A percentile compares a stretch with the other conserved stretches of the same genome.
phyloP scores from a whole-genome alignment of 2,329 filamentous ascomycete species.

The Ophiostoma himal-ulmi region DNA sequence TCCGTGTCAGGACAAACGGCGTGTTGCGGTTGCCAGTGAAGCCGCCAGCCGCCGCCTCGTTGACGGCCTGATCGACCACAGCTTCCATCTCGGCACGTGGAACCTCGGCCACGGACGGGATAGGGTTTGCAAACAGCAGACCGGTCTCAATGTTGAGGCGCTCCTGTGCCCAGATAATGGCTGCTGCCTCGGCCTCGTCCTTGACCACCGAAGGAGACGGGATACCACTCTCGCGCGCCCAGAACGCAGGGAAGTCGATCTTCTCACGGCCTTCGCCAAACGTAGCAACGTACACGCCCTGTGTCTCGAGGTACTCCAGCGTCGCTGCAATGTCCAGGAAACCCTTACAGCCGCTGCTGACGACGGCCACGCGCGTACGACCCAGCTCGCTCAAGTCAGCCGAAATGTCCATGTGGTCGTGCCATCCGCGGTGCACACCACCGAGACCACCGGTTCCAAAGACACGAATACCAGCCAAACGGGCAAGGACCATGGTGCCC shows the following conservation, averaged over 20 bases:
- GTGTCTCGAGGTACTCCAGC: constrained; percentile 67
- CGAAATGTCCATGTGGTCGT: constrained; percentile 85
- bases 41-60: constrained; percentile 58
- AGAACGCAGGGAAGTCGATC: constrained; percentile 90
- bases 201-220: constrained; percentile 70
- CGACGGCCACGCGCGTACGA: constrained; percentile 77
- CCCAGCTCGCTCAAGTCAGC: constrained; percentile 93
- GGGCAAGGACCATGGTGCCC: constrained; percentile 84
- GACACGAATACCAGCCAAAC: constrained; percentile 79
- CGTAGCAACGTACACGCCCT: constrained; percentile 76
- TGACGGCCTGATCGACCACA: constrained; percentile 62
- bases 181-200: constrained; percentile 75
- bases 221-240: constrained; percentile 77
- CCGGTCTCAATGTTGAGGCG: constrained; percentile 68
- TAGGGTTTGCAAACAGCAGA: constrained; percentile 82
- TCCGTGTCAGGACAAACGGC: constrained; percentile 71
- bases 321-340: constrained; percentile 90
- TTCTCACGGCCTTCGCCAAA: constrained; percentile 66
- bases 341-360: constrained; percentile 89
- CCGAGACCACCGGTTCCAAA: constrained; percentile 94
- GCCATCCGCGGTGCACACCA: constrained; percentile 84
- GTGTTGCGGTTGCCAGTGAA: constrained; percentile 72
- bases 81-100: constrained; percentile 63
- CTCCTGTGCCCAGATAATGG: constrained; percentile 78
- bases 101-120: constrained; percentile 65